A percentile compares a stretch with the other conserved stretches of the same genome.
Conservation (phyloP, 192 early-diverging fungal genomes). For the Umbelopsis sp. region DNA sequence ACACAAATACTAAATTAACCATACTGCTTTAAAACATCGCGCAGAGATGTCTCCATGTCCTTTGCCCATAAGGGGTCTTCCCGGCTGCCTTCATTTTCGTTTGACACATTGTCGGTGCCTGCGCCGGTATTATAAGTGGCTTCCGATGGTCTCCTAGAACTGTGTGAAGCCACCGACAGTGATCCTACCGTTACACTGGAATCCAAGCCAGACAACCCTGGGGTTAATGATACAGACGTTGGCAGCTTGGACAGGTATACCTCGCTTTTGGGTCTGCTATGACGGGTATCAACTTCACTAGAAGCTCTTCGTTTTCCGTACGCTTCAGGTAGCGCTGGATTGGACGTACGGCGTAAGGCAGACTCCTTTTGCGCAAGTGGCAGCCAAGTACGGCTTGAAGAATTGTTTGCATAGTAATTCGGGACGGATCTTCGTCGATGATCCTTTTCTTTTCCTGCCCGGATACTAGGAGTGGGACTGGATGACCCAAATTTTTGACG, state of each 20-base stretch:
- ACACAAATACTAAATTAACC: neutral
- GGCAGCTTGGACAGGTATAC: neutral
- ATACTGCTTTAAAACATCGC: neutral
- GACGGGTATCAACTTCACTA: neutral
- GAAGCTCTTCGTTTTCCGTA: neutral
- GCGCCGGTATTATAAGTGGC: neutral
- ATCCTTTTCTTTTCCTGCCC: neutral
- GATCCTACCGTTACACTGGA: slow-evolving; percentile 6
- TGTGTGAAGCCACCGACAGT: neutral
- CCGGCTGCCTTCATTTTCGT: neutral
- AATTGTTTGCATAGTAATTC: neutral
- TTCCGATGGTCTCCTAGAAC: slow-evolving; percentile 9
- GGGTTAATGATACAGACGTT: neutral
- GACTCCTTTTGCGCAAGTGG: too few species aligned
- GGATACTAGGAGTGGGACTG: neutral
- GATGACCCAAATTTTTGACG: slow-evolving; percentile 13
- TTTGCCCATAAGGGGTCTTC: neutral
- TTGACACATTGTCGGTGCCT: slow-evolving; percentile 8
- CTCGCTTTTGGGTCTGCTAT: neutral
- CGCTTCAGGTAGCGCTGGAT: neutral
- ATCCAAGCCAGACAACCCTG: neutral
- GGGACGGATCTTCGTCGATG: neutral
- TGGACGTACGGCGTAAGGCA: neutral
- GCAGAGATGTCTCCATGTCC: neutral
- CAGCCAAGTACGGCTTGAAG: too few species aligned